phyloP scores from a whole-genome alignment of 441 rosid species.

The Melastoma candidum region DNA sequence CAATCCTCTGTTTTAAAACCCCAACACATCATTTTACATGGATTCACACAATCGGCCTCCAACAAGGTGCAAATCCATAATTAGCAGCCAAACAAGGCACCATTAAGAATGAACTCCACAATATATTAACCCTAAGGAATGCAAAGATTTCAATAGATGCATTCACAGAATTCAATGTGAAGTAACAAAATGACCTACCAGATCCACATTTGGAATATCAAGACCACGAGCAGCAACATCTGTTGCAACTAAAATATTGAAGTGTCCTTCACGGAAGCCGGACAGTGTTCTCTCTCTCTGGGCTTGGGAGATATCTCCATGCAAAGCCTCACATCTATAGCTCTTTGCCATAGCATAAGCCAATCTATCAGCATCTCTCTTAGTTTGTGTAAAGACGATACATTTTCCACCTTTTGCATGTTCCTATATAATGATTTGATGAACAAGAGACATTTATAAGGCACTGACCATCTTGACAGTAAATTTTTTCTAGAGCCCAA shows the following conservation, averaged over 20 bases:
- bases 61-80: too few species aligned
- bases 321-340: slow-evolving; percentile 74
- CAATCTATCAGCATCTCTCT: slow-evolving; percentile 89
- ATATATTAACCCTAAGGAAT: too few species aligned
- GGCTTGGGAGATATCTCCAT: slow-evolving; percentile 89
- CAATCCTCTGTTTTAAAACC: too few species aligned
- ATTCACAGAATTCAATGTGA: not conserved
- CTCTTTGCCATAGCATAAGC: slow-evolving; percentile 59
- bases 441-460: slow-evolving; percentile 1
- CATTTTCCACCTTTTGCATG: slow-evolving; percentile 97
- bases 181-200: slow-evolving; percentile 39
- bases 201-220: slow-evolving; percentile 92
- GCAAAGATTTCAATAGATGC: too few species aligned
- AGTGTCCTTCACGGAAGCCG: slow-evolving; percentile 72
- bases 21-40: too few species aligned
- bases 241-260: slow-evolving; percentile 82
- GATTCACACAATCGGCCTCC: too few species aligned
- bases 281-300: slow-evolving; percentile 88
- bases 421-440: slow-evolving; percentile 34
- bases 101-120: too few species aligned
- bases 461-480: too few species aligned
- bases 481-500: too few species aligned
- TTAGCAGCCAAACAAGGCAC: too few species aligned
- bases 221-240: slow-evolving; percentile 99
- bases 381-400: slow-evolving; percentile 90